These are phyloP conservation scores for Myxozyma monticola DNA, from an alignment of 805 yeast species.

Conservation along the genomic window DNA sequence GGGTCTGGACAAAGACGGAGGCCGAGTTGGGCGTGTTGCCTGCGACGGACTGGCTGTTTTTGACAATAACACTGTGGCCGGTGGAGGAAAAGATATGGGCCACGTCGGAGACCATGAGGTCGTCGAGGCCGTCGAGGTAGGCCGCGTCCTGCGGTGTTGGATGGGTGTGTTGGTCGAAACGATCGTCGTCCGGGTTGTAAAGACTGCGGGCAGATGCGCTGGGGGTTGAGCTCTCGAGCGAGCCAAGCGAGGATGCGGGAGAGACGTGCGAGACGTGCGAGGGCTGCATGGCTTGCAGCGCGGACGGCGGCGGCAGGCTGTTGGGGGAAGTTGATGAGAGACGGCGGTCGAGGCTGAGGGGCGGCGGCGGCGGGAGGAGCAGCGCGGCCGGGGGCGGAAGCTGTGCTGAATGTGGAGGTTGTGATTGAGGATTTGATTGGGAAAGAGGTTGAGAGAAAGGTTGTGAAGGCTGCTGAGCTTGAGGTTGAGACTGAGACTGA, in stretches of 20 bases:
- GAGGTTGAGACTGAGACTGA: too few relatives aligned
- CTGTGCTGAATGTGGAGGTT: too few relatives aligned
- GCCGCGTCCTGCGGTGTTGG: conserved; percentile 1
- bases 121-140: conserved; percentile 17
- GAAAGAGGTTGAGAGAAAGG: too few relatives aligned
- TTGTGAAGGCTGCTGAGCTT: too few relatives aligned
- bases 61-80: conserved; percentile 8
- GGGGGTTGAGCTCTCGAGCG: not conserved
- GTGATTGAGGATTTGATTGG: too few relatives aligned
- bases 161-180: not conserved
- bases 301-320: not conserved
- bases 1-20: conserved; percentile 15
- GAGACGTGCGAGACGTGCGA: not conserved
- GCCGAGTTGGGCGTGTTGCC: conserved; percentile 6
- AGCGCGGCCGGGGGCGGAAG: too few relatives aligned
- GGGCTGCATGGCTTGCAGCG: not conserved
- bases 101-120: conserved; percentile 18
- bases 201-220: not conserved
- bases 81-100: conserved; percentile 9
- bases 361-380: too few relatives aligned
- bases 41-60: too few relatives aligned
- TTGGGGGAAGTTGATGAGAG: too few relatives aligned
- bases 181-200: not conserved
- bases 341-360: too few relatives aligned
- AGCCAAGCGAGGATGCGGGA: not conserved